These are phyloP conservation scores for Blastocystis sp. DNA, from an alignment of 352 stramenopile species.

Conservation along the genomic window DNA sequence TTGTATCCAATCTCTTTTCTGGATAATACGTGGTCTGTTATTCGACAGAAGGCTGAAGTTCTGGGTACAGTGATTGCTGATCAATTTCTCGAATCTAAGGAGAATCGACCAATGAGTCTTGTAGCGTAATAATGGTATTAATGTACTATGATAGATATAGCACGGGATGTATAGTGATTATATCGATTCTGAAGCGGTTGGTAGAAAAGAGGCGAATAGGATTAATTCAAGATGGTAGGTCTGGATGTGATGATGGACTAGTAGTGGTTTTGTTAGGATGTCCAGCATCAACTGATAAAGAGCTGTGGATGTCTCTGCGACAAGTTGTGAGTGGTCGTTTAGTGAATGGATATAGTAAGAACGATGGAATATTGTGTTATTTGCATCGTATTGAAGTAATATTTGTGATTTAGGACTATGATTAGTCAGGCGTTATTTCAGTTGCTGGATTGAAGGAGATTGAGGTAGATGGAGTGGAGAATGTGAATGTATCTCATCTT, in stretches of 20 bases:
- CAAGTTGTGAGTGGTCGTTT: slow-evolving; percentile 5
- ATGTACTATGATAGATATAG: background rate
- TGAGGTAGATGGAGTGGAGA: background rate
- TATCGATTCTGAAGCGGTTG: background rate
- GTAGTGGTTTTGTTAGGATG: slow-evolving; percentile 51
- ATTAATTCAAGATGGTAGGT: background rate
- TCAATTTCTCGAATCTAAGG: background rate
- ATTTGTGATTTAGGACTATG: background rate
- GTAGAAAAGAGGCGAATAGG: background rate
- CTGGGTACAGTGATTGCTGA: background rate
- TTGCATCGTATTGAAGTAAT: slow-evolving; percentile 1
- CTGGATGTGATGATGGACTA: background rate
- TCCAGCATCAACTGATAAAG: background rate
- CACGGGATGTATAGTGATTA: background rate
- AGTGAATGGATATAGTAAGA: background rate
- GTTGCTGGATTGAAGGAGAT: slow-evolving; percentile 2
- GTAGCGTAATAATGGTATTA: background rate
- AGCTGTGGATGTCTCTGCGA: background rate
- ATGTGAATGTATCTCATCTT: background rate
- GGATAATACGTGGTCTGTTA: background rate
- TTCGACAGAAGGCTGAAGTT: background rate
- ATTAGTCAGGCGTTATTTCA: background rate
- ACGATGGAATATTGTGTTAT: slow-evolving; percentile 13
- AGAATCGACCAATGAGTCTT: background rate
- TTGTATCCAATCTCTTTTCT: background rate